Evolutionary conservation across 2,329 filamentous ascomycete genomes (phyloP), one percentile per base, ranked within the genome.

Genomic region (Knufia fluminis): DNA sequence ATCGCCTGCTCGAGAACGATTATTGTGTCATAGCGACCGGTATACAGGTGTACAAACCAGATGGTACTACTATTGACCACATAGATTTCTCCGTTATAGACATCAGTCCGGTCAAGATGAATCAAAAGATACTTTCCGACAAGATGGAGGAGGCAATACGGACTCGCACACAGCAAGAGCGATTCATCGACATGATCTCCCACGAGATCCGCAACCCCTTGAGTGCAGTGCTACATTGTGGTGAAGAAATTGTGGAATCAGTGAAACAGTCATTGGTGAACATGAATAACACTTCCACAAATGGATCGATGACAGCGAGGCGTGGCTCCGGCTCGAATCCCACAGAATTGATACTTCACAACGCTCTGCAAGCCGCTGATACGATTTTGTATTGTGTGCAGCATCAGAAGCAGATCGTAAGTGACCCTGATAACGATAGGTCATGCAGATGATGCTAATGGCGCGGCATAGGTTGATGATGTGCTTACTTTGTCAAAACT

Each of bases 81-180:
- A 46, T 52, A n/a, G 38, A 49, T n/a, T 48, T 46, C 24, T 52
- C 59, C 7, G 82, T 92, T 43, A 89, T 85, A 0, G 86, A 94
- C 60, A 92, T 94, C 55, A 87, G 83, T 12, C 78, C 85, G 48
- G 85, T 91, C 62, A 94, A 94, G 64, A 82, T 82, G 73, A 86
- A 86, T 1, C 86, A 92, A 63, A 80, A 83, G 41, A 80, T 87
- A 28, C 85, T 92, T 63, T 86, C 78, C 58, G 76, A 82, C 39
- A 80, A 85, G 51, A 83, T 85, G 59, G 79, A 89, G 59, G 86
- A 91, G 62, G 87, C 86, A 0, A 78, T 89, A 1, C 84, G 90
- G 61, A 74, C 87, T 52, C 91, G 91, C 64, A 73, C 78, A n/a
- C 80, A 83, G 54, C 77, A 80, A 52, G 76, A 78, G 46, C 75